These are phyloP conservation scores for Ceratorhiza oryzae-sativae DNA, from an alignment of 1,284 basidiomycete species.

Conservation along the genomic window DNA sequence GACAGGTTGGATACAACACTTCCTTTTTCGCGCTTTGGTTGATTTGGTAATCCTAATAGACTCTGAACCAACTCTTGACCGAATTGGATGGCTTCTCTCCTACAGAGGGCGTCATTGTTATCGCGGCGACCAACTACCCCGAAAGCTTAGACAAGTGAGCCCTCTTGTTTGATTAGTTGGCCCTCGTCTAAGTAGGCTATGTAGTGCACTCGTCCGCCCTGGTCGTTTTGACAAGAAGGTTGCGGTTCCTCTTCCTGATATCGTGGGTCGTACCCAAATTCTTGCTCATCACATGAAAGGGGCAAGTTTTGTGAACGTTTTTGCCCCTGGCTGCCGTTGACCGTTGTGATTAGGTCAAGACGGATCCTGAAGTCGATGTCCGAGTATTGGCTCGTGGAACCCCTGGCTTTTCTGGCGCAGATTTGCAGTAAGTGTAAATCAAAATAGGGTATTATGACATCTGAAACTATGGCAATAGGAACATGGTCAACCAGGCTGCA, in stretches of 20 bases:
- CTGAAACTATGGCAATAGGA: slow-evolving; percentile 49
- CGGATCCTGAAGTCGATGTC: slow-evolving; percentile 71
- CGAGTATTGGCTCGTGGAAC: slow-evolving; percentile 89
- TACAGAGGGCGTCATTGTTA: slow-evolving; percentile 85
- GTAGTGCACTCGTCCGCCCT: slow-evolving; percentile 87
- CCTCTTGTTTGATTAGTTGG: slow-evolving; percentile 38
- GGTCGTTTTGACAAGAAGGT: slow-evolving; percentile 94
- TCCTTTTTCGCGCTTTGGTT: not conserved
- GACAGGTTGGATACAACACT: slow-evolving; percentile 57
- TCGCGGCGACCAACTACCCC: slow-evolving; percentile 95
- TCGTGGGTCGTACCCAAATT: slow-evolving; percentile 84
- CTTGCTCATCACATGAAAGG: slow-evolving; percentile 87
- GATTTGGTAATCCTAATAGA: slow-evolving; percentile 53
- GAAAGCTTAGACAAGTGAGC: slow-evolving; percentile 85
- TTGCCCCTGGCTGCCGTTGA: slow-evolving; percentile 1
- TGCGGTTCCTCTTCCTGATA: slow-evolving; percentile 87
- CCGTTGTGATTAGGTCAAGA: not conserved
- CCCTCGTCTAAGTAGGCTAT: not conserved
- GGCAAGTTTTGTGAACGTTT: slow-evolving; percentile 54
- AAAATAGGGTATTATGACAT: not conserved
- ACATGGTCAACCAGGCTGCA: slow-evolving; percentile 89
- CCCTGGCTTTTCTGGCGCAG: slow-evolving; percentile 90
- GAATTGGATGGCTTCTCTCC: slow-evolving; percentile 96
- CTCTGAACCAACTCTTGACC: slow-evolving; percentile 91
- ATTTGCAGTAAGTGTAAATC: slow-evolving; percentile 63